Percentiles rank a stretch among this genome's conserved stretches.
Conservation (phyloP, 2,329 filamentous ascomycete genomes). For the Penicillium corylophilum region DNA sequence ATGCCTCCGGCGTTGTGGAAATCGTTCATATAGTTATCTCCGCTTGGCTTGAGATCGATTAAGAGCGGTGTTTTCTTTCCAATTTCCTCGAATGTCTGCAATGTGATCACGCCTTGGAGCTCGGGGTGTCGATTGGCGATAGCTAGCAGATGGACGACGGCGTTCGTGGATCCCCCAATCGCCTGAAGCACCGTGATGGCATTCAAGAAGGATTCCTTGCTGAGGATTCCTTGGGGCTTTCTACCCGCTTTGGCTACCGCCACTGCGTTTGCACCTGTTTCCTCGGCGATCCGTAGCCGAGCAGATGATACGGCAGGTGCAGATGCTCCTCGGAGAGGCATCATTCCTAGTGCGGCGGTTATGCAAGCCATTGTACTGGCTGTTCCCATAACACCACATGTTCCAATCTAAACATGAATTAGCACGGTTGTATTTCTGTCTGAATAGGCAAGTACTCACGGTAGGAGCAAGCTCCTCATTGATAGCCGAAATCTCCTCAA, state of each 20-base stretch:
- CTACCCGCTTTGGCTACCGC: conserved; percentile 39
- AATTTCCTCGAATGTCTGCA: conserved; percentile 50
- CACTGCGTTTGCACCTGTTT: conserved; percentile 53
- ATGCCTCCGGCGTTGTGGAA: conserved; percentile 56
- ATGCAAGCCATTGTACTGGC: conserved; percentile 59
- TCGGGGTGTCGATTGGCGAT: conserved; percentile 54
- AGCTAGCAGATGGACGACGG: conserved; percentile 56
- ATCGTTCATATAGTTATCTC: conserved; percentile 56
- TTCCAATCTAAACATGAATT: conserved; percentile 40
- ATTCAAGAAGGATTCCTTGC: conserved; percentile 52
- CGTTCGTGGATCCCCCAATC: conserved; percentile 58
- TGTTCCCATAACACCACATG: conserved; percentile 60
- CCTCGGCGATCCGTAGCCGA: conserved; percentile 54
- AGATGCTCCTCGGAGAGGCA: conserved; percentile 53
- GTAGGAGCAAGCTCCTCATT: conserved; percentile 74
- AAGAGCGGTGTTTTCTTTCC: conserved; percentile 49
- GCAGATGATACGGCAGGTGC: conserved; percentile 56
- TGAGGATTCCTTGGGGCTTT: conserved; percentile 47
- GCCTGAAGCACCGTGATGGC: conserved; percentile 55
- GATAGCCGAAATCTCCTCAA: conserved; percentile 68
- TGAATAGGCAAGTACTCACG: conserved; percentile 39
- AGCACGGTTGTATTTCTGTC: not conserved
- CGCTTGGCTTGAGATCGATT: conserved; percentile 54
- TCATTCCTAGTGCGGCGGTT: conserved; percentile 53
- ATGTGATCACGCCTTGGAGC: conserved; percentile 45